These are phyloP conservation scores for Cladosporium sp. DNA, from an alignment of 2,329 filamentous ascomycete genomes.

Conservation along the genomic window DNA sequence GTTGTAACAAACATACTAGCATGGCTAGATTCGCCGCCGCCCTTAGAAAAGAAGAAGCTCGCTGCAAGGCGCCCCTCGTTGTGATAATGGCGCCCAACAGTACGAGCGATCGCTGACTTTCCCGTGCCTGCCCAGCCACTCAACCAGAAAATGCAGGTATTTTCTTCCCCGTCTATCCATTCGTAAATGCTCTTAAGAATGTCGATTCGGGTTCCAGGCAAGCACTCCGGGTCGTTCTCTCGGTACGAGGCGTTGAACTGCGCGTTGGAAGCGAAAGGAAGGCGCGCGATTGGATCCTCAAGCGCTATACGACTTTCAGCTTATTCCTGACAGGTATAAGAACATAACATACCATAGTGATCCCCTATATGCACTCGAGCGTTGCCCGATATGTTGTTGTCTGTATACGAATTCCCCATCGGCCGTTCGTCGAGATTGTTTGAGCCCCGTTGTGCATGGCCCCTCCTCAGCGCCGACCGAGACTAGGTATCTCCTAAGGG, in stretches of 20 bases:
- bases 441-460: no score
- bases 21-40: conserved; percentile 11
- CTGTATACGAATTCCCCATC: no score
- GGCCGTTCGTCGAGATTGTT: no score
- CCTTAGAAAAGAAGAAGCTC: conserved; percentile 31
- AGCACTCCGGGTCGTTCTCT: conserved; percentile 17
- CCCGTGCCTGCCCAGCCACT: conserved; percentile 33
- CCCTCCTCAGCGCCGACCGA: no score
- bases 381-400: no score
- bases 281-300: no score
- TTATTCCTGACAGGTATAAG: no score
- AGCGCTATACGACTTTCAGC: no score
- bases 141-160: conserved; percentile 30
- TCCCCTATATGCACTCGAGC: no score
- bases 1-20: no score
- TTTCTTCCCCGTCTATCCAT: conserved; percentile 16
- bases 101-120: conserved; percentile 32
- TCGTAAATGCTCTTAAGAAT: conserved; percentile 21
- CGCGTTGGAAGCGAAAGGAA: not conserved
- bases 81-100: conserved; percentile 19
- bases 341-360: no score
- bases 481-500: no score
- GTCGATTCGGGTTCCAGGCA: conserved; percentile 21
- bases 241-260: not conserved
- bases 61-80: conserved; percentile 21